These are phyloP conservation scores for Sugiyamaella sp. DNA, from an alignment of 1,139 yeast species.

Conservation along the genomic window DNA sequence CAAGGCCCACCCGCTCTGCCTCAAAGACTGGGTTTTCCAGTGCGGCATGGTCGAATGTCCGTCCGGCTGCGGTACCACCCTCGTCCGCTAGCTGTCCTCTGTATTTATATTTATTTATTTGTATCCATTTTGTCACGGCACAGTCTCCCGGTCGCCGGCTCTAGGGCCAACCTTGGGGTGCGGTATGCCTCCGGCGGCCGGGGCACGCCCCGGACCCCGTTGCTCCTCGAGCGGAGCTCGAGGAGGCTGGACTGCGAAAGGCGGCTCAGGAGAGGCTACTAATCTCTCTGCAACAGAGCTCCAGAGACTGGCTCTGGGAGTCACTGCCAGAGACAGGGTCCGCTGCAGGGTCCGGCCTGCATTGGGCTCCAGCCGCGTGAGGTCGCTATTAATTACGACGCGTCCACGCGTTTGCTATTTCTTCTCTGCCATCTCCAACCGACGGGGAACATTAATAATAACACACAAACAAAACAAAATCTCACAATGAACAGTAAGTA, in stretches of 20 bases:
- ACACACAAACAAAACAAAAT: neutral
- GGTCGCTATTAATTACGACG: neutral
- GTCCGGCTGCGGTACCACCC: constrained; percentile 59
- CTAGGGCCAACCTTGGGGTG: no score
- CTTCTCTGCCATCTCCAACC: no score
- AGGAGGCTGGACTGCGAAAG: no score
- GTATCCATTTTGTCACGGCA: neutral
- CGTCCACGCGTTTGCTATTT: neutral
- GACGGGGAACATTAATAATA: no score
- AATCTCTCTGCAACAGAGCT: no score
- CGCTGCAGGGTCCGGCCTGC: no score
- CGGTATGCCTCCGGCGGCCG: constrained; percentile 4
- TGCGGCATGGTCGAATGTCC: constrained; percentile 76
- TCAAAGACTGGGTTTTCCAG: constrained; percentile 73
- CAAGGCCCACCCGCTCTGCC: constrained; percentile 80
- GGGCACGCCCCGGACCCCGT: neutral
- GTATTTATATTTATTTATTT: constrained; percentile 12
- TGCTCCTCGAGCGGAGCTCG: neutral
- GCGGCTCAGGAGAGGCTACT: no score
- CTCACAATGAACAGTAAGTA: constrained; percentile 7
- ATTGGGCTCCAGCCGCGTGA: constrained; percentile 3
- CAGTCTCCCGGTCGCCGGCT: neutral
- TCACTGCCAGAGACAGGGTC: no score
- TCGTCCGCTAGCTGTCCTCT: constrained; percentile 19
- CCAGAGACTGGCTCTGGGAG: no score